Evolutionary conservation across 75 land plant genomes (phyloP), one percentile per base, ranked within the genome.

Genomic region (Isoetes taiwanensis): DNA sequence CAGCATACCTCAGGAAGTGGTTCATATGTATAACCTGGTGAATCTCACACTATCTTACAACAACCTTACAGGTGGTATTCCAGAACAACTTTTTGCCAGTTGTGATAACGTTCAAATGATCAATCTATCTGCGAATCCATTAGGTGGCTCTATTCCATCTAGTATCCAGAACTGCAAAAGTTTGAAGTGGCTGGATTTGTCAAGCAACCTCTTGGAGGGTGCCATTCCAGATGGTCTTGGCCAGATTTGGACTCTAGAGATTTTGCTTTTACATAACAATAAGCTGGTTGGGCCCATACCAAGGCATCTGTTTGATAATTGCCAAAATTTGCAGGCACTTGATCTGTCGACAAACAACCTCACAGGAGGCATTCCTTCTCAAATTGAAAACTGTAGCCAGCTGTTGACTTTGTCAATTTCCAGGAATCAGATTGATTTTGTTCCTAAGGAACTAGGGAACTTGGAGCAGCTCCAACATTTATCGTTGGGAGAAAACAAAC

Each of bases 281-380:
- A 32, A 10, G 23, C 28, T 63, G 19, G 27, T 59, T 16, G 60
- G n/a, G 29, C 29, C 60, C 34, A 58, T 58, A 17, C 39, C 60
- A 14, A 42, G 14, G 5, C 32, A 10, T 38, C 41, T 58, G 2
- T n/a, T n/a, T n/a, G 14, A 28, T 2, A 38, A 23, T 32, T 38
- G 20, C 41, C 9, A 56, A 12, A 20, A 52, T 38, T 69, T 83
- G 0, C 34, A 4, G 6, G 41, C 63, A 0, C 69, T 83, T 56
- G 79, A 83, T 63, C 69, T 83, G 16, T 76, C 65, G 3, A n/a
- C 59, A 2, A 83, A 83, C 43, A 57, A 52, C 12, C 71, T 78
- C 30, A 24, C 25, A 26, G 77, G 79, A 8, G n/a, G n/a, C n/a
- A 6, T 84, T 16, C 88, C 88, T 0, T 1, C 28, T 5, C 57